These are phyloP conservation scores for Alternaria postmessia DNA, from an alignment of 2,329 filamentous ascomycete genomes.

Conservation along the genomic window DNA sequence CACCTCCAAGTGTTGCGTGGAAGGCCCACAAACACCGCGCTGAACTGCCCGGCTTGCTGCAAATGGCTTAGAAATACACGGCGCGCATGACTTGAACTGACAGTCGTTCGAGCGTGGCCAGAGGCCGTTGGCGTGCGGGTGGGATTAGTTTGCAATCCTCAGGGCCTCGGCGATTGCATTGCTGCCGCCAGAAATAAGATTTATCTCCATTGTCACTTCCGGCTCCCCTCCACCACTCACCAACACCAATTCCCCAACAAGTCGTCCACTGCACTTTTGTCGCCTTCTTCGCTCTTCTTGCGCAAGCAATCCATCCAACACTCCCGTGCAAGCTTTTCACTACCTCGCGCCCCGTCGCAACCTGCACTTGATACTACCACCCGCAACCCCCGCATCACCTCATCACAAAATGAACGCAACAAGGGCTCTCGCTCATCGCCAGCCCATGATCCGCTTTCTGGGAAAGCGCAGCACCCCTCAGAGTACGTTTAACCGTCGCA, in stretches of 20 bases:
- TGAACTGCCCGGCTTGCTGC: constrained; percentile 14
- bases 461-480: constrained; percentile 58
- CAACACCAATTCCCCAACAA: constrained; percentile 9
- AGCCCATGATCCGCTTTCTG: constrained; percentile 62
- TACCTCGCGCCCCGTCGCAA: not conserved
- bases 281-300: not conserved
- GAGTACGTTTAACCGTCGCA: constrained; percentile 45
- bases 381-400: constrained; percentile 16
- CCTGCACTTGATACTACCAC: constrained; percentile 1
- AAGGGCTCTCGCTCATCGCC: constrained; percentile 55
- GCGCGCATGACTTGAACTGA: constrained; percentile 14
- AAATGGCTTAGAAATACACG: constrained; percentile 22
- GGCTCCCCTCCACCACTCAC: constrained; percentile 13
- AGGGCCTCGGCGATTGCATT: constrained; percentile 29
- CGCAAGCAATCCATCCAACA: not conserved
- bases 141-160: constrained; percentile 9
- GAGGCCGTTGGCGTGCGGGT: constrained; percentile 14
- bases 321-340: not conserved
- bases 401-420: constrained; percentile 55
- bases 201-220: constrained; percentile 31
- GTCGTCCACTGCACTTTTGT: not conserved
- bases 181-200: constrained; percentile 28
- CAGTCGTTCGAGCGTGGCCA: constrained; percentile 37
- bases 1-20: constrained; percentile 23
- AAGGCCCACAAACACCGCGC: constrained; percentile 22